These are phyloP conservation scores for Aleurites moluccanus DNA, from an alignment of 441 rosid genomes.

Conservation along the genomic window DNA sequence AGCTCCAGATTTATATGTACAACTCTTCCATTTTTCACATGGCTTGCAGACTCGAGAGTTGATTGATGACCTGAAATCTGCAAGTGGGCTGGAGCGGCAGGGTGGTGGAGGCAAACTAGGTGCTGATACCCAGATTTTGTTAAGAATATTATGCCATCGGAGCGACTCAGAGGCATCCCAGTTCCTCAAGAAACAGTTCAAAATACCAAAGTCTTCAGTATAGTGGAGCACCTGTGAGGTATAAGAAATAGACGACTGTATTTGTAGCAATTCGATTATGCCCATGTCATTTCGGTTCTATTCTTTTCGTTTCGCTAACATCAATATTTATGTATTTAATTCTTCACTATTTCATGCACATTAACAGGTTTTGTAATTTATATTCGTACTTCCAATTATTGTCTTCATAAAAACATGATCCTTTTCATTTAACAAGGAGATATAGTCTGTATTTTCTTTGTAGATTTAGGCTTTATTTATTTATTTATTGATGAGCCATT, in stretches of 20 bases:
- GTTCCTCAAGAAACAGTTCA: constrained; percentile 93
- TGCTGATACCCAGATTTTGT: constrained; percentile 70
- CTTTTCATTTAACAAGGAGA: too few species aligned
- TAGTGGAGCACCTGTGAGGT: not conserved
- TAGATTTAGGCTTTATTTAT: too few species aligned
- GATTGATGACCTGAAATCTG: constrained; percentile 67
- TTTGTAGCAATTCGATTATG: not conserved
- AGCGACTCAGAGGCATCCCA: constrained; percentile 82
- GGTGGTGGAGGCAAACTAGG: constrained; percentile 71
- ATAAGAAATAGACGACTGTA: not conserved
- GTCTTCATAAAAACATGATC: too few species aligned
- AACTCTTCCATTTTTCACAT: not conserved
- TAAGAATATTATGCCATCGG: constrained; percentile 83
- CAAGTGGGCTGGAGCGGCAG: constrained; percentile 57
- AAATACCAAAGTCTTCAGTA: constrained; percentile 68
- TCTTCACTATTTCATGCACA: not conserved
- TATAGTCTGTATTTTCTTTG: too few species aligned
- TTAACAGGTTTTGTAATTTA: not conserved
- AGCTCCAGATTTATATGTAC: not conserved
- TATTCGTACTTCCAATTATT: too few species aligned
- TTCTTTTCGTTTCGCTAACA: not conserved
- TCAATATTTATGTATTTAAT: not conserved
- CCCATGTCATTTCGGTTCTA: not conserved
- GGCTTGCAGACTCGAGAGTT: constrained; percentile 75
- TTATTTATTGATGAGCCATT: constrained; percentile 51